These are phyloP conservation scores for Cryphonectria naterciae DNA, from an alignment of 2,329 filamentous ascomycete genomes.

Conservation along the genomic window DNA sequence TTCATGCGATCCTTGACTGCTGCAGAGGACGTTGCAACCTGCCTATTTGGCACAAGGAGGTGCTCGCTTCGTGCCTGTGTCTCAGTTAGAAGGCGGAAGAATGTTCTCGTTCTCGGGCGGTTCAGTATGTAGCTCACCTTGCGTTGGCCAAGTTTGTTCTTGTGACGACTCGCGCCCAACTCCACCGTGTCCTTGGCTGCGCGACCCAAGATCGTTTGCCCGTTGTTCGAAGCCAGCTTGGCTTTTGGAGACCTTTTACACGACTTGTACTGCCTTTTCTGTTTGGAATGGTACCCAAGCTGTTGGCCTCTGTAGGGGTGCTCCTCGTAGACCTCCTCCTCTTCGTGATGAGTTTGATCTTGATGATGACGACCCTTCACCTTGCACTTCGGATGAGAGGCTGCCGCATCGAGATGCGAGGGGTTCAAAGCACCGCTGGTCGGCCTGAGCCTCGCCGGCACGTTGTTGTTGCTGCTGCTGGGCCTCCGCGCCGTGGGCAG, in stretches of 20 bases:
- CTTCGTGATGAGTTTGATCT: conserved; percentile 2
- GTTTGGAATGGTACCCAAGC: conserved; percentile 35
- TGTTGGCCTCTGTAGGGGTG: conserved; percentile 32
- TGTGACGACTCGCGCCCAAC: neutral
- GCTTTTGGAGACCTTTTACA: conserved; percentile 2
- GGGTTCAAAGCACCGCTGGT: conserved; percentile 55
- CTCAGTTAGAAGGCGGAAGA: conserved; percentile 36
- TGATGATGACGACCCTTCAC: conserved; percentile 36
- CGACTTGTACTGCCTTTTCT: conserved; percentile 27
- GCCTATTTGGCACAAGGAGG: conserved; percentile 24
- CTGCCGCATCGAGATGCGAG: conserved; percentile 45
- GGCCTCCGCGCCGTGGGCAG: conserved; percentile 31
- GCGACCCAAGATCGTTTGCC: neutral
- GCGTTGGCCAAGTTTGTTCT: conserved; percentile 7
- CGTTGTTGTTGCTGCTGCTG: conserved; percentile 35
- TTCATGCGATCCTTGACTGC: conserved; percentile 46
- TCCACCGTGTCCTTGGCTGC: neutral
- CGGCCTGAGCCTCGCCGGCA: conserved; percentile 42
- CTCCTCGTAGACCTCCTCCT: conserved; percentile 32
- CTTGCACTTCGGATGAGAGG: conserved; percentile 27
- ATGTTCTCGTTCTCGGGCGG: too few species aligned
- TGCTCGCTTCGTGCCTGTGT: conserved; percentile 35
- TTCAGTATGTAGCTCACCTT: conserved; percentile 5
- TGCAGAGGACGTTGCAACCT: conserved; percentile 21
- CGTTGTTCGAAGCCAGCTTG: neutral